Evolutionary conservation across 306 rosid species (phyloP).

Genomic region (Quercus dentata): DNA sequence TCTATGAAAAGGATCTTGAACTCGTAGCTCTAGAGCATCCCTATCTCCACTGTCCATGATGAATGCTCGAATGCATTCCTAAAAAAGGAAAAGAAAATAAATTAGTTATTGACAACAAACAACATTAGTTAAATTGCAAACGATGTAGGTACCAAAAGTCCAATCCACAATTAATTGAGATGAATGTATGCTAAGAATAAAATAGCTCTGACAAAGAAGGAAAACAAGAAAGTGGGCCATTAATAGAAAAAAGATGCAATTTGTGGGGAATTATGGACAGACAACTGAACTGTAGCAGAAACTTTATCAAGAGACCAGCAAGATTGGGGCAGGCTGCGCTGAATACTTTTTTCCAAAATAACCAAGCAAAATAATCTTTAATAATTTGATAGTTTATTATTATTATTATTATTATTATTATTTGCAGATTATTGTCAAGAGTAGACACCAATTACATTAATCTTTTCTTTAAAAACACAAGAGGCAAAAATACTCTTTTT

Average conservation of each 20-base stretch:
- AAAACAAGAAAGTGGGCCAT: not conserved
- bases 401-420: too few relatives aligned
- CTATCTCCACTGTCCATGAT: slow-evolving; percentile 39
- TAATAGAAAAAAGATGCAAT: not conserved
- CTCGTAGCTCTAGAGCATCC: slow-evolving; percentile 49
- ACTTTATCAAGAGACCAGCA: too few relatives aligned
- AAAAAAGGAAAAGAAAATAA: not conserved
- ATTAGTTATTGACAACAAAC: not conserved
- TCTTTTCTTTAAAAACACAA: not conserved
- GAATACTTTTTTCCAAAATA: too few relatives aligned
- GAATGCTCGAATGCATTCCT: slow-evolving; percentile 67
- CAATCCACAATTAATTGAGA: not conserved
- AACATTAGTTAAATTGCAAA: not conserved
- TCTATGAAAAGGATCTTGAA: slow-evolving; percentile 83
- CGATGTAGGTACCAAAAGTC: not conserved
- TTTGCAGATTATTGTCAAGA: not conserved
- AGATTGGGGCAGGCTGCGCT: too few relatives aligned
- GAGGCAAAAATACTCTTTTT: not conserved
- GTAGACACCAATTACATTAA: not conserved
- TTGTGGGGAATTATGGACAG: not conserved
- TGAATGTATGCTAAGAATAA: not conserved
- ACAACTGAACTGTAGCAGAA: too few relatives aligned
- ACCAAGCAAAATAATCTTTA: too few relatives aligned
- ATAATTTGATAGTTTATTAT: too few relatives aligned
- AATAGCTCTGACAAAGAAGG: not conserved